Conservation (phyloP, 23 red algal species). For the Gracilaria vermiculophylla region DNA sequence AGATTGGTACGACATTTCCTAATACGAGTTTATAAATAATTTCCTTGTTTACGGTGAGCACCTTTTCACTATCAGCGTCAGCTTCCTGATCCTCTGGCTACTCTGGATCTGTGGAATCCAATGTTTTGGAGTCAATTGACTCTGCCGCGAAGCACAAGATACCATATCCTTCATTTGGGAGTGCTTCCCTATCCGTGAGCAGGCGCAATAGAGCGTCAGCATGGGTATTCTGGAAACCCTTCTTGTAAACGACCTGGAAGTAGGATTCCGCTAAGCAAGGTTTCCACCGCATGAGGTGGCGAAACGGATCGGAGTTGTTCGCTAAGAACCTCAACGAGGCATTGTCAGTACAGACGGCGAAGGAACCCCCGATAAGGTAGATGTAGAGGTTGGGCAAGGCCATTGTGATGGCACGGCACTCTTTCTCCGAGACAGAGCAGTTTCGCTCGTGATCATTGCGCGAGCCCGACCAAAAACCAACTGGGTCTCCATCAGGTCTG, state of each 20-base stretch:
- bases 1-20: too few relatives aligned
- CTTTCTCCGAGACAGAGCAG: background rate
- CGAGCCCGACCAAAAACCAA: background rate
- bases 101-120: background rate
- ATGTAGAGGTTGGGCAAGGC: too few relatives aligned
- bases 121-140: background rate
- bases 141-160: background rate
- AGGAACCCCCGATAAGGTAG: too few relatives aligned
- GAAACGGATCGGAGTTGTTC: too few relatives aligned
- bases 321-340: too few relatives aligned
- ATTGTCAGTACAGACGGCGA: too few relatives aligned
- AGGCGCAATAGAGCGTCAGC: constrained; percentile 33
- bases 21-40: too few relatives aligned
- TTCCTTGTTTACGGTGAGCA: too few relatives aligned
- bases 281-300: too few relatives aligned
- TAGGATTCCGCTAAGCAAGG: constrained; percentile 21
- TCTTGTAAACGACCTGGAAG: background rate
- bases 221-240: background rate
- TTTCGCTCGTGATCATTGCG: background rate
- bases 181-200: background rate
- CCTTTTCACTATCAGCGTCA: too few relatives aligned
- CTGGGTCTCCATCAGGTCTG: background rate
- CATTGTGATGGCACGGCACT: too few relatives aligned
- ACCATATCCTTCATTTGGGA: background rate
- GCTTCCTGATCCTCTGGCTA: too few relatives aligned